These are phyloP conservation scores for Pythium scleroteichum DNA, from an alignment of 352 stramenopile species.

Conservation along the genomic window DNA sequence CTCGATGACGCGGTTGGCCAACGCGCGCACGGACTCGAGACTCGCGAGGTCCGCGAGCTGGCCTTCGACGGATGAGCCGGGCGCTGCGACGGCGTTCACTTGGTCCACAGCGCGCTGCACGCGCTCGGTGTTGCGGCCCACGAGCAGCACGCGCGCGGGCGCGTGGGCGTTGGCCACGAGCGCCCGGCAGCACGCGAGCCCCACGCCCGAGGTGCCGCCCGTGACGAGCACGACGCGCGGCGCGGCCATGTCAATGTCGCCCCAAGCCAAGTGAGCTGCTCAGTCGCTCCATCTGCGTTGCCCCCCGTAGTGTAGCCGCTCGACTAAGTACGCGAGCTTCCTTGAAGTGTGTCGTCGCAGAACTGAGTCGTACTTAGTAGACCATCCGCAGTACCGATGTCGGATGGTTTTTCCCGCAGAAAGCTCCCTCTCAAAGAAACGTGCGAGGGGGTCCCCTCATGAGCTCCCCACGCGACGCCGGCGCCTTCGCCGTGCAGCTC, in stretches of 20 bases:
- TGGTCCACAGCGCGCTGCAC: slow-evolving; percentile 27
- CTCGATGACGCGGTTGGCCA: slow-evolving; percentile 29
- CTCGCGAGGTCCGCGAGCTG: slow-evolving; percentile 28
- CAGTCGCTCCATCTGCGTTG: too few species aligned
- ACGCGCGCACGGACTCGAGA: slow-evolving; percentile 29
- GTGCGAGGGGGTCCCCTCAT: background rate
- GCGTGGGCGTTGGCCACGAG: slow-evolving; percentile 14
- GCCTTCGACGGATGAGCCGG: slow-evolving; percentile 19
- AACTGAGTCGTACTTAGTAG: background rate
- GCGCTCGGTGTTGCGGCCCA: slow-evolving; percentile 26
- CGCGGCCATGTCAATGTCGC: background rate
- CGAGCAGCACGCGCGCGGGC: slow-evolving; percentile 29
- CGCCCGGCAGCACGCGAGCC: slow-evolving; percentile 34
- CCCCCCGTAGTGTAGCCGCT: too few species aligned
- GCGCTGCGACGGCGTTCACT: slow-evolving; percentile 15
- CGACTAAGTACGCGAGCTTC: background rate
- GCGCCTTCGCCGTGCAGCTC: slow-evolving; percentile 4
- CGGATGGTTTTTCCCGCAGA: background rate
- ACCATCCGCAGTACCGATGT: background rate
- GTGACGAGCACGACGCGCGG: slow-evolving; percentile 36
- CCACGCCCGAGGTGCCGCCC: slow-evolving; percentile 35
- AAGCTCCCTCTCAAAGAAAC: background rate
- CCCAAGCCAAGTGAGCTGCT: background rate
- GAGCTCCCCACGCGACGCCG: background rate
- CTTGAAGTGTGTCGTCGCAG: slow-evolving; percentile 6